These are phyloP conservation scores for Paramecium sexaurelia DNA, from an alignment of 73 alveolate genomes.

Conservation along the genomic window DNA sequence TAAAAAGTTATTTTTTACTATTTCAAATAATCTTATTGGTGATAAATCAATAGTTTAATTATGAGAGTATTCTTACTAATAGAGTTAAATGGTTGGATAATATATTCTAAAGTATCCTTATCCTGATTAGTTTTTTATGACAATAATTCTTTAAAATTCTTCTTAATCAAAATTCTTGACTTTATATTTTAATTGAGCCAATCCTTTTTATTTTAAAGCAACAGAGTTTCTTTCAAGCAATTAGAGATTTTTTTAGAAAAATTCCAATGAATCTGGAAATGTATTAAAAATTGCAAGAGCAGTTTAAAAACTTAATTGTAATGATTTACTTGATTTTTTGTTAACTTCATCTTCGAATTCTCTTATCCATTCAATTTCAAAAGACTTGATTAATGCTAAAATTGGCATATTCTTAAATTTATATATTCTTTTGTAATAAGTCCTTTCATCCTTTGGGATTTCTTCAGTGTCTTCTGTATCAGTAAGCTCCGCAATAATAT, in stretches of 20 bases:
- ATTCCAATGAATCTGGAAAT: background rate
- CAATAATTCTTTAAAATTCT: background rate
- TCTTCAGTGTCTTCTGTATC: conserved; percentile 13
- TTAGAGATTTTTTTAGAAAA: conserved; percentile 18
- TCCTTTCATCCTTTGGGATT: conserved; percentile 41
- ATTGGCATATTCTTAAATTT: conserved; percentile 17
- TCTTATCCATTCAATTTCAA: conserved; percentile 11
- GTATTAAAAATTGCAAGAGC: conserved; percentile 41
- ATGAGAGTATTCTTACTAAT: conserved; percentile 1
- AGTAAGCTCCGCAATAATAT: background rate
- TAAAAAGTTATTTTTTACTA: background rate
- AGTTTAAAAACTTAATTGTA: background rate
- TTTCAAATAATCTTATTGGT: background rate
- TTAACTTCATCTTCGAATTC: conserved; percentile 37
- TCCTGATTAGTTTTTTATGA: background rate
- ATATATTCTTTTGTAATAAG: conserved; percentile 9
- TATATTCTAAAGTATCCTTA: conserved; percentile 12
- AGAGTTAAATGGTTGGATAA: conserved; percentile 24
- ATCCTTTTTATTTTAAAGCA: conserved; percentile 39
- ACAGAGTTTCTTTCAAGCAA: conserved; percentile 9
- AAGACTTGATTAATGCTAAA: conserved; percentile 18
- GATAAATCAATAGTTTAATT: conserved; percentile 36
- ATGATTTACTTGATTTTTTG: background rate
- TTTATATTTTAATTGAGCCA: background rate
- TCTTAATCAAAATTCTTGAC: background rate